Base-by-base conservation (phyloP, 2,329 filamentous ascomycete species). In the Monosporascus sp. region DNA sequence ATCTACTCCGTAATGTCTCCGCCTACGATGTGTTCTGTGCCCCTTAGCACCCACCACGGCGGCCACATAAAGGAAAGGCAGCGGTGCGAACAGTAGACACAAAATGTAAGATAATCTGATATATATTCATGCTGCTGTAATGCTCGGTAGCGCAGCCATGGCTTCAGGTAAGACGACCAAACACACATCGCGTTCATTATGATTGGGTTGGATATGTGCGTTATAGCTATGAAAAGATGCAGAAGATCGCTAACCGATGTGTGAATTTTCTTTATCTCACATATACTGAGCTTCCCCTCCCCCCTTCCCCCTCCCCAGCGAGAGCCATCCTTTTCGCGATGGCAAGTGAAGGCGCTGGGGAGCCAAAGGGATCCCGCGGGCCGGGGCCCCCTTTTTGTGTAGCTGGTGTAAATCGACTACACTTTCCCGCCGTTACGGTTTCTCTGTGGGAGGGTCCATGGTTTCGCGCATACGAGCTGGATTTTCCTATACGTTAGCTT, bases 381-480 rank as follows among this genome's bases (percentile, higher is more conserved):
- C 14, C 31, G 9, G 11, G 9, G 31, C 9, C 8, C 18, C 18
- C 22, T 15, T 24, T 43, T 24, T 3, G 18, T 20, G 39, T 15
- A 14, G 39, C 11, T 24, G 39, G 60, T 74, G 74, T 50, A 50
- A 36, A 70, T 73, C 64, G 64, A 62, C 53, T 63, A 69, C 53
- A 72, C 77, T 60, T 77, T 74, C 65, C 51, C 52, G 38, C 70
- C 60, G 31, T 60, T 57, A 20, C 68, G 65, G 45, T 73, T 72
- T 60, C 80, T 75, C 65, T 82, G 79, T 2, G 86, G 86, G 49
- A 89, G 73, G 49, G 85, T 85, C 86, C 86, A 89, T 17, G 86
- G 86, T 62, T 83, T 81, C 46, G 81, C 75, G 67, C 86, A 88
- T 52, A 89, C 81, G 53, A 86, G 80, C 85, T 88, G 52, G 17